phyloP scores from a whole-genome alignment of 495 filamentous ascomycete species.

The Talaromyces ruber region DNA sequence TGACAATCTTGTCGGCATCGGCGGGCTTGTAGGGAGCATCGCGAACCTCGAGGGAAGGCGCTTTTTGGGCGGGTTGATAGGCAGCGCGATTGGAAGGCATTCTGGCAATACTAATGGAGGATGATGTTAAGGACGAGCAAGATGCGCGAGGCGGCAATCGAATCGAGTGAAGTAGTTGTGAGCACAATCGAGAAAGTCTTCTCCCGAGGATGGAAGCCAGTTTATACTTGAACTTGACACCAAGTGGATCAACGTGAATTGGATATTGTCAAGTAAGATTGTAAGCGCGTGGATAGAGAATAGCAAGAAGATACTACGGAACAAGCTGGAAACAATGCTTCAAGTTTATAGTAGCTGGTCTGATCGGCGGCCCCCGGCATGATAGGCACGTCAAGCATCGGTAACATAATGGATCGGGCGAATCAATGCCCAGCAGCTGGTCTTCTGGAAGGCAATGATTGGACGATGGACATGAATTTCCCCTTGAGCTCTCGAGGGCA shows the following conservation, averaged over 20 bases:
- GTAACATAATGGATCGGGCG: not conserved
- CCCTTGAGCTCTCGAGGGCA: not conserved
- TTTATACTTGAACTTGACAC: not conserved
- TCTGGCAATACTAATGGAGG: not conserved
- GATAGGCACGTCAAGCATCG: not conserved
- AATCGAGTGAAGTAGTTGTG: not conserved
- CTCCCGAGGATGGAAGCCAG: not conserved
- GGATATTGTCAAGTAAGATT: not conserved
- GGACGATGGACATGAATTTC: not conserved
- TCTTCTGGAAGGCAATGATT: not conserved
- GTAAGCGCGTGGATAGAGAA: not conserved
- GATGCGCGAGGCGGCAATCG: not conserved
- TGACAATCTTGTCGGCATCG: conserved; percentile 22
- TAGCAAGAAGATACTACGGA: not conserved
- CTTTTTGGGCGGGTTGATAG: conserved; percentile 20
- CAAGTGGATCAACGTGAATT: not conserved
- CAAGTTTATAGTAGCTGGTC: not conserved
- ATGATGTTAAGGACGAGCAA: not conserved
- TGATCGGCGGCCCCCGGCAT: not conserved
- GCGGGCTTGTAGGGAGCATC: conserved; percentile 26
- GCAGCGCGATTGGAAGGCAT: conserved; percentile 29
- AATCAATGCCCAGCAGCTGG: not conserved
- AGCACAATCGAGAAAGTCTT: not conserved
- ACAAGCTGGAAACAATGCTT: not conserved
- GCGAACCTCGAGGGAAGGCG: conserved; percentile 23